Conservation (phyloP, 108 stramenopile genomes). For the Cyclostephanos tholiformis region DNA sequence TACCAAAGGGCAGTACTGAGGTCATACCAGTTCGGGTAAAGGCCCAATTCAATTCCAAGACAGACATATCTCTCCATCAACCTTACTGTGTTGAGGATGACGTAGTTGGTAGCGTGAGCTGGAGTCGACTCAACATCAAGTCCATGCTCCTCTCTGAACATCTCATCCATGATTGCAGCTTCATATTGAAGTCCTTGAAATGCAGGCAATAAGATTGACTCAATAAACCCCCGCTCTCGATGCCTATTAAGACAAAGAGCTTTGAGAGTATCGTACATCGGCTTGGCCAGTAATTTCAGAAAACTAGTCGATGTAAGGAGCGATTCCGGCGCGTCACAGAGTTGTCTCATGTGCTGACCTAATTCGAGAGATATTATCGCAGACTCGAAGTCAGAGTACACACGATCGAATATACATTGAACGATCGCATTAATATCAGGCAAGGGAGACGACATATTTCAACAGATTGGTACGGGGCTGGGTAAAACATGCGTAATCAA, state of each 20-base stretch:
- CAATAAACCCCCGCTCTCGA: conserved; percentile 75
- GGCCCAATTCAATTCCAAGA: conserved; percentile 63
- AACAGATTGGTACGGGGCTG: conserved; percentile 40
- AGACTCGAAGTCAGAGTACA: not conserved
- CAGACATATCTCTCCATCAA: conserved; percentile 76
- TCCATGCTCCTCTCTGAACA: conserved; percentile 44
- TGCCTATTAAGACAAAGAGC: conserved; percentile 67
- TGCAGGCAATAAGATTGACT: conserved; percentile 66
- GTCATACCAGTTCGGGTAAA: conserved; percentile 67
- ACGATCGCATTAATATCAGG: not conserved
- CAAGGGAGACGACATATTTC: conserved; percentile 9
- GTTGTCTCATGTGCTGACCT: conserved; percentile 61
- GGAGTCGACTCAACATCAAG: conserved; percentile 36
- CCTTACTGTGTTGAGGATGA: conserved; percentile 47
- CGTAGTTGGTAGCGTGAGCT: conserved; percentile 69
- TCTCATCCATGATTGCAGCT: conserved; percentile 57
- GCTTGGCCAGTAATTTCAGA: conserved; percentile 69
- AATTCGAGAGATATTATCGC: not conserved
- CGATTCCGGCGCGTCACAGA: conserved; percentile 50
- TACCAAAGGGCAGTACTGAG: conserved; percentile 76
- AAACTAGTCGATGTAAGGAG: conserved; percentile 50
- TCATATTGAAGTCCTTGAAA: conserved; percentile 70
- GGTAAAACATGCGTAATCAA: conserved; percentile 23
- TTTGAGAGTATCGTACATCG: conserved; percentile 82
- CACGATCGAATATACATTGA: not conserved